Evolutionary conservation across 2,329 filamentous ascomycete species (phyloP).

Genomic region (Stagonosporopsis vannaccii): DNA sequence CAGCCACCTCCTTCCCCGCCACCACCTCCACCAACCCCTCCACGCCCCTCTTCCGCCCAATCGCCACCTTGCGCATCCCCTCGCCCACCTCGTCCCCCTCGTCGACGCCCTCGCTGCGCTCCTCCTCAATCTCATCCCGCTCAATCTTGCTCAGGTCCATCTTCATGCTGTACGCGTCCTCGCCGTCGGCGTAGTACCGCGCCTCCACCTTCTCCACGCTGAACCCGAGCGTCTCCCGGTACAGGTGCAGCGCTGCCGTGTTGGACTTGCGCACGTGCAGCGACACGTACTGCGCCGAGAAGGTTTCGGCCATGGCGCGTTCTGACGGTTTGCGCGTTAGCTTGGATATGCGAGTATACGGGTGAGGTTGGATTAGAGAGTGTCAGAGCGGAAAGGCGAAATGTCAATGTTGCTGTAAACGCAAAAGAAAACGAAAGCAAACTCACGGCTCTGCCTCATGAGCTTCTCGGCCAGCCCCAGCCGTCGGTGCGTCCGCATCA

Average conservation of each 20-base stretch:
- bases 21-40: conserved; percentile 78
- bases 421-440: too few species aligned
- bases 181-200: conserved; percentile 97
- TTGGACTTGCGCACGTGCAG: conserved; percentile 96
- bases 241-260: conserved; percentile 86
- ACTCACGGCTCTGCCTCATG: conserved; percentile 88
- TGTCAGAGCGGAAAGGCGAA: too few species aligned
- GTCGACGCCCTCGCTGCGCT: conserved; percentile 47
- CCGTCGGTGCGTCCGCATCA: conserved; percentile 93
- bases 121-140: conserved; percentile 58
- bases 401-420: too few species aligned
- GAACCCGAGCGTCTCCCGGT: conserved; percentile 68
- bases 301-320: conserved; percentile 95
- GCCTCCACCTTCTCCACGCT: conserved; percentile 64
- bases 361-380: too few species aligned
- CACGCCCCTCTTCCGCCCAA: conserved; percentile 81
- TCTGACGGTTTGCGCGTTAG: too few species aligned
- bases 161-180: conserved; percentile 94
- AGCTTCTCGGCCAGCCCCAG: conserved; percentile 95
- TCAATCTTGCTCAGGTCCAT: conserved; percentile 74
- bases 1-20: conserved; percentile 67
- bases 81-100: conserved; percentile 46
- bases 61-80: conserved; percentile 73
- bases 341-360: neutral
- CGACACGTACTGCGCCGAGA: conserved; percentile 88